Conservation (phyloP, 2,329 filamentous ascomycete species). For the Fusarium sororula region DNA sequence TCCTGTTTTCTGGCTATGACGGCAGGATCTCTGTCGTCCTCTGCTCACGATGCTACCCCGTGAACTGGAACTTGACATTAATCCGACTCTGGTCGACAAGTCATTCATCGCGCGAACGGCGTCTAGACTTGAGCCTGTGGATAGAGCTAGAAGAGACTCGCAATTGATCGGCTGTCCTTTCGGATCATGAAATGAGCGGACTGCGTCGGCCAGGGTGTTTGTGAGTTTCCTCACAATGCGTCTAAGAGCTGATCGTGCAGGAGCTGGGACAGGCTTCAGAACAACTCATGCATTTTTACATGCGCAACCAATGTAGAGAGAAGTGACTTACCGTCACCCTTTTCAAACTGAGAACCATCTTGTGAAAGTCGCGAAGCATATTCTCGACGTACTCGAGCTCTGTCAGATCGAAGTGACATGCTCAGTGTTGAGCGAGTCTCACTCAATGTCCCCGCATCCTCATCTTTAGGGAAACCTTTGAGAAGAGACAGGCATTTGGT, state of each 20-base stretch:
- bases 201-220: constrained; percentile 52
- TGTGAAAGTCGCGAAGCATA: constrained; percentile 55
- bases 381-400: constrained; percentile 51
- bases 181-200: constrained; percentile 47
- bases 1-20: constrained; percentile 9
- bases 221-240: constrained; percentile 55
- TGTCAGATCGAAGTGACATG: constrained; percentile 52
- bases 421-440: constrained; percentile 42
- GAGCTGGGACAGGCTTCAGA: constrained; percentile 43
- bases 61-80: constrained; percentile 23
- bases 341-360: constrained; percentile 53
- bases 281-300: constrained; percentile 10
- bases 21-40: constrained; percentile 24
- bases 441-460: constrained; percentile 34
- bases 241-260: constrained; percentile 51
- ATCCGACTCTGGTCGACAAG: constrained; percentile 51
- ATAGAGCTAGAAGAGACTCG: constrained; percentile 57
- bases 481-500: constrained; percentile 56
- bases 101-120: constrained; percentile 59
- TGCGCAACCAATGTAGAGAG: background rate
- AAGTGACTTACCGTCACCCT: constrained; percentile 57
- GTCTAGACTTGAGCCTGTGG: constrained; percentile 57
- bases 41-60: constrained; percentile 29
- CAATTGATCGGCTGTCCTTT: constrained; percentile 53
- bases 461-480: constrained; percentile 45